Evolutionary conservation across 306 rosid species (phyloP).

Genomic region (Leucaena leucocephala): DNA sequence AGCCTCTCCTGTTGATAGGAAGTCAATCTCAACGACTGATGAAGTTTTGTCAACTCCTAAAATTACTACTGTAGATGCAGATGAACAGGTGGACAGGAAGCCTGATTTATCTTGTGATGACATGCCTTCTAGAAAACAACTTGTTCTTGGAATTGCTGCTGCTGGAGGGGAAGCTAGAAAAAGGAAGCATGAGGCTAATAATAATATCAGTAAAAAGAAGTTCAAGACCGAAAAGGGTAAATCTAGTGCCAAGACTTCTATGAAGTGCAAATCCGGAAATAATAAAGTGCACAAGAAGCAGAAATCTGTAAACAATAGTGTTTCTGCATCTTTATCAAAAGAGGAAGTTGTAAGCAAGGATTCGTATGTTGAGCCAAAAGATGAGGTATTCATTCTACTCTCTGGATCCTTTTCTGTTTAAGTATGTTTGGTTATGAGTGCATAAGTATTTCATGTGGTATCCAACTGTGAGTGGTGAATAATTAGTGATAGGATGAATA

Average conservation of each 20-base stretch:
- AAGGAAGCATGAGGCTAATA: constrained; percentile 62
- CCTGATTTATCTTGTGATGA: constrained; percentile 51
- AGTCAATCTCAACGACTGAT: constrained; percentile 50
- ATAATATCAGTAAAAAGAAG: constrained; percentile 62
- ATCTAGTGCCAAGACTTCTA: constrained; percentile 42
- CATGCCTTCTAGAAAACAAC: constrained; percentile 52
- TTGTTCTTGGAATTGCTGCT: constrained; percentile 74
- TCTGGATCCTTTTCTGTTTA: neutral
- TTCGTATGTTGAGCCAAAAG: constrained; percentile 57
- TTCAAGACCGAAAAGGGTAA: constrained; percentile 70
- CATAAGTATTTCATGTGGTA: neutral
- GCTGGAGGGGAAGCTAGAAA: constrained; percentile 56
- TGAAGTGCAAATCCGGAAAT: constrained; percentile 53
- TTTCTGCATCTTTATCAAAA: constrained; percentile 55
- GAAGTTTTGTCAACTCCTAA: constrained; percentile 59
- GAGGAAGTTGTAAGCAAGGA: constrained; percentile 58
- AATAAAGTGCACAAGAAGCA: constrained; percentile 65
- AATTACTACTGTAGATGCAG: constrained; percentile 50
- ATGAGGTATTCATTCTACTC: constrained; percentile 62
- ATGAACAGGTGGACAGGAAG: constrained; percentile 52
- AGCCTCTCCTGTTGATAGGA: constrained; percentile 47
- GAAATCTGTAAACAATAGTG: constrained; percentile 55
- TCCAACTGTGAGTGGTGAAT: neutral
- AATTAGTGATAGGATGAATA: neutral
- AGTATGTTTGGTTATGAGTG: neutral